Evolutionary conservation across 106 monocot species (phyloP).

Genomic region (Cymbidium sinense): DNA sequence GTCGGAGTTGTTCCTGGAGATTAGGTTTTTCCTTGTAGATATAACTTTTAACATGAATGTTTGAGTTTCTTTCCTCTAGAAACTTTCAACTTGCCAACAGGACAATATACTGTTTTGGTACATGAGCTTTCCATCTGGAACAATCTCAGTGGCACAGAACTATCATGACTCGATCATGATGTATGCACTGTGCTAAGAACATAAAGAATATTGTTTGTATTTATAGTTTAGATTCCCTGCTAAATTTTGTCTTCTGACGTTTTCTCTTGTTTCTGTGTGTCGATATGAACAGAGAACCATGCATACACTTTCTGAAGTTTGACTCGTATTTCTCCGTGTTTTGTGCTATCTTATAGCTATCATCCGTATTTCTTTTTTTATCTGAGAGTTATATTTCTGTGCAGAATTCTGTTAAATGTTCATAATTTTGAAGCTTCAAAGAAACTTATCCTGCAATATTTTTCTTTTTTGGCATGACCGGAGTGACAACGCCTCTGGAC

Average conservation of each 20-base stretch:
- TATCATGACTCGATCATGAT: neutral
- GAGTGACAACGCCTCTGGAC: too few relatives aligned
- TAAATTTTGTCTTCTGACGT: conserved; percentile 3
- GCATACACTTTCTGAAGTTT: neutral
- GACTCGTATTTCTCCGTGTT: neutral
- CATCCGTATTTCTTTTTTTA: too few relatives aligned
- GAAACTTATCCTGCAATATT: too few relatives aligned
- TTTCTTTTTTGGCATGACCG: too few relatives aligned
- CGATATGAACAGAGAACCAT: neutral
- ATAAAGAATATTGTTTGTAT: conserved; percentile 11
- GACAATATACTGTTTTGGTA: conserved; percentile 2
- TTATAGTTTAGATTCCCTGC: conserved; percentile 4
- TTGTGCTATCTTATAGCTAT: too few relatives aligned
- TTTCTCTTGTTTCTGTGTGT: neutral
- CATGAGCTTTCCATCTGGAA: neutral
- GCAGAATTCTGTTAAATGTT: too few relatives aligned
- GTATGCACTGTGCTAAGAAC: conserved; percentile 7
- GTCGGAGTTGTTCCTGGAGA: neutral
- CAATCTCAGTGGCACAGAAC: neutral
- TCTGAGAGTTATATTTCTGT: too few relatives aligned
- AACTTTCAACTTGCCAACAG: neutral
- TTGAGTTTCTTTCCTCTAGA: neutral
- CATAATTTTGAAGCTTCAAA: too few relatives aligned
- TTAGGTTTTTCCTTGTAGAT: conserved; percentile 7
- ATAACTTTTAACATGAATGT: conserved; percentile 1